Conservation (phyloP, 768 basidiomycete genomes). For the Collybia mongolica region DNA sequence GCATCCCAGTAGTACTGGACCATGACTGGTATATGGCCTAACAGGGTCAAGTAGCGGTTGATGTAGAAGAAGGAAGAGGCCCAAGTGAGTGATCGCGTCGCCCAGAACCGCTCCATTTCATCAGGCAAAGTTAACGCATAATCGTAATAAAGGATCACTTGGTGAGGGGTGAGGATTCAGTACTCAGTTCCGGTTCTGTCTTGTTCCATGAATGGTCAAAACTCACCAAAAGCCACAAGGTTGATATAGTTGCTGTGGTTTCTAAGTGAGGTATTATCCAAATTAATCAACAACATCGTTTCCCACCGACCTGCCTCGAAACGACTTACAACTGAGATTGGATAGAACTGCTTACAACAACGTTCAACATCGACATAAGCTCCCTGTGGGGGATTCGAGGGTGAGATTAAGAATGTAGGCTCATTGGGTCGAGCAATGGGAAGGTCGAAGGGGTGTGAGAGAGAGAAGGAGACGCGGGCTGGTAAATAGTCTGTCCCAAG, state of each 20-base stretch:
- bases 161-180: background rate
- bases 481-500: no score
- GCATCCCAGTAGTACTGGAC: conserved; percentile 30
- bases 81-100: conserved; percentile 24
- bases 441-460: no score
- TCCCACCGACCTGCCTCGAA: no score
- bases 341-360: conserved; percentile 3
- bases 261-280: background rate
- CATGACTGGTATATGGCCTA: conserved; percentile 36
- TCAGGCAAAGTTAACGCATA: conserved; percentile 42
- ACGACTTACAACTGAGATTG: conserved; percentile 13
- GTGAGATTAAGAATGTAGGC: background rate
- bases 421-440: no score
- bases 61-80: conserved; percentile 38
- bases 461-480: no score
- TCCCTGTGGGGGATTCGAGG: background rate
- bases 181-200: background rate
- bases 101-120: conserved; percentile 49
- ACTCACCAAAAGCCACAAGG: conserved; percentile 14
- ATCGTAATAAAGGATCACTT: conserved; percentile 48
- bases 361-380: conserved; percentile 4
- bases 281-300: no score
- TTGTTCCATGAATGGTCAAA: background rate
- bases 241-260: conserved; percentile 8
- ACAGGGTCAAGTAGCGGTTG: conserved; percentile 41